These are phyloP conservation scores for Aristolochia californica DNA, from an alignment of 164 flowering plant species.

Conservation along the genomic window DNA sequence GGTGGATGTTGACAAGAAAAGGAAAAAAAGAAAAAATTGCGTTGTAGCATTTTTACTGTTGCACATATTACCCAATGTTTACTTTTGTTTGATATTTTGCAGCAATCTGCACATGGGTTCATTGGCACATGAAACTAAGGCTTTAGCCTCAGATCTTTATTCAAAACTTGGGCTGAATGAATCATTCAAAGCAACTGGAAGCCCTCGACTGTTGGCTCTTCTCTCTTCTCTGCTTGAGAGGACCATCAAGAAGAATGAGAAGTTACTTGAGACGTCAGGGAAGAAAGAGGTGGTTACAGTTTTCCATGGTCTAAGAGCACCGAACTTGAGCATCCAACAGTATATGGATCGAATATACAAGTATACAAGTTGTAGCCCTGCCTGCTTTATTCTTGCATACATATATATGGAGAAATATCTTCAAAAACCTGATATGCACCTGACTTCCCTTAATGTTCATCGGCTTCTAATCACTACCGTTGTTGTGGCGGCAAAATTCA, in stretches of 20 bases:
- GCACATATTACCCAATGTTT: not conserved
- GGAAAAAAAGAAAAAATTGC: too few species aligned
- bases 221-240: conserved; percentile 52
- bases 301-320: conserved; percentile 70
- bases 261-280: conserved; percentile 27
- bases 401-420: conserved; percentile 69
- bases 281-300: conserved; percentile 43
- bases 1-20: not conserved
- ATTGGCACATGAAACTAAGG: conserved; percentile 27
- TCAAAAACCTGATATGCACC: conserved; percentile 21
- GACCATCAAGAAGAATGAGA: conserved; percentile 50
- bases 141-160: conserved; percentile 26
- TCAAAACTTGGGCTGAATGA: conserved; percentile 41
- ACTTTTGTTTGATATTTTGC: not conserved
- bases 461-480: conserved; percentile 77
- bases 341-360: conserved; percentile 77
- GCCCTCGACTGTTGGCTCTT: conserved; percentile 43
- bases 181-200: conserved; percentile 26
- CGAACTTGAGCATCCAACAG: conserved; percentile 46
- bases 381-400: conserved; percentile 72
- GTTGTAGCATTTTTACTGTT: not conserved
- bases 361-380: conserved; percentile 77
- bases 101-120: conserved; percentile 29
- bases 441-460: conserved; percentile 75
- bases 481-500: conserved; percentile 73